A percentile compares a stretch with the other conserved stretches of the same genome.
These are phyloP conservation scores for Abelmoschus esculentus DNA, from an alignment of 345 rosid genomes.

Conservation along the genomic window DNA sequence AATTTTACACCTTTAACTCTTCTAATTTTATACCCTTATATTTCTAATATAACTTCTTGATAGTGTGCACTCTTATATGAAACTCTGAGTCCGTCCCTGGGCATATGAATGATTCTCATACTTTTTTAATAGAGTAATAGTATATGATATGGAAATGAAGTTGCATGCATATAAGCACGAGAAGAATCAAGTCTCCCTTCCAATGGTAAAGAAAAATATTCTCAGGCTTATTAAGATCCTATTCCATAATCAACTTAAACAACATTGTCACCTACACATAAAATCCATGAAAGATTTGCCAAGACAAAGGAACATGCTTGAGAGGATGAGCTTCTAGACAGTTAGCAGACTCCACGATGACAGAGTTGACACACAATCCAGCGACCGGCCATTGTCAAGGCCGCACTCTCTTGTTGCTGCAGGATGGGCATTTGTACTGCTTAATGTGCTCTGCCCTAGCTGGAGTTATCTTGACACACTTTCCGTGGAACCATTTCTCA, in stretches of 20 bases:
- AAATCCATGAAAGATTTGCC: constrained; percentile 24
- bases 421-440: background rate
- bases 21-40: too few species aligned
- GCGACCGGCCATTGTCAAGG: constrained; percentile 18
- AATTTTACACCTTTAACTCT: too few species aligned
- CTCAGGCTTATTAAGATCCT: constrained; percentile 20
- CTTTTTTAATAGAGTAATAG: too few species aligned
- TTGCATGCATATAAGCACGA: constrained; percentile 12
- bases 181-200: constrained; percentile 12
- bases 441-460: background rate
- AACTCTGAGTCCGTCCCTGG: too few species aligned
- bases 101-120: too few species aligned
- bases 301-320: constrained; percentile 10
- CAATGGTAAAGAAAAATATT: constrained; percentile 13
- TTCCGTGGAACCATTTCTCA: background rate
- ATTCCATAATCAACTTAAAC: constrained; percentile 20
- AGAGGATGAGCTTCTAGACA: constrained; percentile 25
- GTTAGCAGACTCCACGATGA: constrained; percentile 38
- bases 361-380: constrained; percentile 21
- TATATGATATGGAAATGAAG: constrained; percentile 2
- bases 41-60: too few species aligned
- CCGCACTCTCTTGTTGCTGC: background rate
- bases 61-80: too few species aligned
- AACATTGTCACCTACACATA: constrained; percentile 22
- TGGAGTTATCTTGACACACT: constrained; percentile 2